Conservation (phyloP, 2,329 filamentous ascomycete species). For the Fusarium fujikuroi region DNA sequence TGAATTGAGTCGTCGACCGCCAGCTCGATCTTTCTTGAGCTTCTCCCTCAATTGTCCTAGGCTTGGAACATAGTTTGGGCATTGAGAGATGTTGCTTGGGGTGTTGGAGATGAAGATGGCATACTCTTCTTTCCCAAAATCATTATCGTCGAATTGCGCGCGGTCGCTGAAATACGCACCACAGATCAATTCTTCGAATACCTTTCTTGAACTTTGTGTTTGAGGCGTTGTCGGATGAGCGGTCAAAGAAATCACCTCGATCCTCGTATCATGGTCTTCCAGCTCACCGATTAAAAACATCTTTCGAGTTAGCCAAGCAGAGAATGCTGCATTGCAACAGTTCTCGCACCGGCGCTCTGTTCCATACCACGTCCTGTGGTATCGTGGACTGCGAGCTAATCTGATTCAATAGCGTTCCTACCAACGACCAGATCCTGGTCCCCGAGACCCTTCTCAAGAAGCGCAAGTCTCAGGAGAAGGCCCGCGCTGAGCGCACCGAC, state of each 20-base stretch:
- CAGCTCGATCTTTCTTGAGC: slow-evolving; percentile 82
- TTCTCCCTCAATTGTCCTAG: slow-evolving; percentile 66
- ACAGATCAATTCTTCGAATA: slow-evolving; percentile 46
- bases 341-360: slow-evolving; percentile 87
- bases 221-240: slow-evolving; percentile 84
- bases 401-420: slow-evolving; percentile 79
- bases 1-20: slow-evolving; percentile 53
- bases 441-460: slow-evolving; percentile 99
- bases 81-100: slow-evolving; percentile 71
- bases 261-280: slow-evolving; percentile 4
- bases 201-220: slow-evolving; percentile 56
- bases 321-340: slow-evolving; percentile 93
- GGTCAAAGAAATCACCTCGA: background rate
- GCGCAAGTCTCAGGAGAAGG: slow-evolving; percentile 99
- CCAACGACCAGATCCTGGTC: slow-evolving; percentile 94
- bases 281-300: slow-evolving; percentile 84
- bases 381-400: slow-evolving; percentile 82
- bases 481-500: slow-evolving; percentile 85
- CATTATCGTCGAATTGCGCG: slow-evolving; percentile 67
- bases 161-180: slow-evolving; percentile 44
- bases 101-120: slow-evolving; percentile 81
- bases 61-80: slow-evolving; percentile 59
- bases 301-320: slow-evolving; percentile 83
- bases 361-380: slow-evolving; percentile 62
- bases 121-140: slow-evolving; percentile 77